These are phyloP conservation scores for Terana coerulea DNA, from an alignment of 768 basidiomycete genomes.

Conservation along the genomic window DNA sequence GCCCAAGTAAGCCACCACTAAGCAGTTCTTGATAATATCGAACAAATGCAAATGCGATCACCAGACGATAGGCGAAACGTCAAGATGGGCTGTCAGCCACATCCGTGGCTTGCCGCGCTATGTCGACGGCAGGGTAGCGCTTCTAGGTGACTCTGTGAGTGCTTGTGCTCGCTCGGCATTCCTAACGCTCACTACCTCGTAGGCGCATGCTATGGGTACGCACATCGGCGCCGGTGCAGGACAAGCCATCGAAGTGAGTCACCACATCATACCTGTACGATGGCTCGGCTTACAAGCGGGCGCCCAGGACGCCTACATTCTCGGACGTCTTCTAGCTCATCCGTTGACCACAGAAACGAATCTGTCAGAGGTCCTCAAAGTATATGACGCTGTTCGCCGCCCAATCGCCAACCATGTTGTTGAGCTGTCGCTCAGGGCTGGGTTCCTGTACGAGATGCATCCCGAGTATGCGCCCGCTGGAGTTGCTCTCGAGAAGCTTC, in stretches of 20 bases:
- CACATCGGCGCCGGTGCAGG: constrained; percentile 16
- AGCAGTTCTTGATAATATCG: background rate
- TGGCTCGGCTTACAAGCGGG: background rate
- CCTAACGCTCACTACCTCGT: background rate
- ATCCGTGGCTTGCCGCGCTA: constrained; percentile 20
- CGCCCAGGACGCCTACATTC: constrained; percentile 6
- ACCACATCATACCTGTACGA: background rate
- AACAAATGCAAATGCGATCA: background rate
- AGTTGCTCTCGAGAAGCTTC: background rate
- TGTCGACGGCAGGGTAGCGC: constrained; percentile 19
- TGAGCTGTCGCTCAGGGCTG: background rate
- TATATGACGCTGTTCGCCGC: constrained; percentile 2
- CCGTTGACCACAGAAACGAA: background rate
- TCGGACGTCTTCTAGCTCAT: constrained; percentile 6
- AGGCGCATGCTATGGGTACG: constrained; percentile 18
- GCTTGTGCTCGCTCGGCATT: background rate
- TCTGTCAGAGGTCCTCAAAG: background rate
- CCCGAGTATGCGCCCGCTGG: background rate
- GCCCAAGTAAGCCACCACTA: background rate
- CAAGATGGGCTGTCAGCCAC: constrained; percentile 22
- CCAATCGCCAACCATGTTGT: background rate
- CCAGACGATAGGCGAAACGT: background rate
- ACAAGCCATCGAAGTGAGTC: constrained; percentile 14
- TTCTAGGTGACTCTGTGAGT: constrained; percentile 28
- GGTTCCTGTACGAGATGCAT: constrained; percentile 2